Percentiles rank a stretch among this genome's conserved stretches.
phyloP scores from a whole-genome alignment of 148 eudicot genomes.

The Persicaria tinctoria region DNA sequence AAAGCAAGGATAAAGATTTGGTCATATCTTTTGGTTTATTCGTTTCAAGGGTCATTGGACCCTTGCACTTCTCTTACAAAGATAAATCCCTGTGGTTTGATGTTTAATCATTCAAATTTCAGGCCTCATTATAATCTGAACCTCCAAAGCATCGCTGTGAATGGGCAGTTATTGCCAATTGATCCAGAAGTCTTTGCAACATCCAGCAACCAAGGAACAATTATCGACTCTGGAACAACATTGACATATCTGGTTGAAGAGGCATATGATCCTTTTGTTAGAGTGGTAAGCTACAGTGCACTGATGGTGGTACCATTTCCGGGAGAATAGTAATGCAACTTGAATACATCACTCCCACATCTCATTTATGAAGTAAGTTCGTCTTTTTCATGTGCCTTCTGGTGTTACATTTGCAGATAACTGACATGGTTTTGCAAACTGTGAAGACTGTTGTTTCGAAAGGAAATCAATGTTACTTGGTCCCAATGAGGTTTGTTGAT shows the following conservation, averaged over 20 bases:
- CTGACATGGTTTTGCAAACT: constrained; percentile 45
- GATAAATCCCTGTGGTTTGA: too few species aligned
- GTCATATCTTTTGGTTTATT: too few species aligned
- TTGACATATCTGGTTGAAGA: constrained; percentile 79
- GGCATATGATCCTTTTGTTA: constrained; percentile 77
- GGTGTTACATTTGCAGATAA: constrained; percentile 30
- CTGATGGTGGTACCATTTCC: too few species aligned
- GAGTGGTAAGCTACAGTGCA: constrained; percentile 43
- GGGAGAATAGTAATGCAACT: too few species aligned
- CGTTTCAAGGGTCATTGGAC: too few species aligned
- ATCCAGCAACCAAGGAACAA: constrained; percentile 59
- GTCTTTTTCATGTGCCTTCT: neutral
- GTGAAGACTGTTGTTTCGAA: constrained; percentile 51
- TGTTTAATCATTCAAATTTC: constrained; percentile 16
- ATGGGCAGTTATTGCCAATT: constrained; percentile 57
- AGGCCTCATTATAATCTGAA: constrained; percentile 85
- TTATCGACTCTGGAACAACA: constrained; percentile 89
- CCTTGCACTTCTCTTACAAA: too few species aligned
- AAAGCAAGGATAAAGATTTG: too few species aligned
- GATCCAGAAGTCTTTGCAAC: constrained; percentile 63
- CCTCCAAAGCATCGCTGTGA: constrained; percentile 68
- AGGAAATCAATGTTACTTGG: constrained; percentile 63
- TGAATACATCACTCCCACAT: too few species aligned
- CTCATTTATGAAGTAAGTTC: too few species aligned
- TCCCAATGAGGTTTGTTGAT: constrained; percentile 47